Conservation (phyloP, 768 basidiomycete species). For the Antrodiella citrinella region DNA sequence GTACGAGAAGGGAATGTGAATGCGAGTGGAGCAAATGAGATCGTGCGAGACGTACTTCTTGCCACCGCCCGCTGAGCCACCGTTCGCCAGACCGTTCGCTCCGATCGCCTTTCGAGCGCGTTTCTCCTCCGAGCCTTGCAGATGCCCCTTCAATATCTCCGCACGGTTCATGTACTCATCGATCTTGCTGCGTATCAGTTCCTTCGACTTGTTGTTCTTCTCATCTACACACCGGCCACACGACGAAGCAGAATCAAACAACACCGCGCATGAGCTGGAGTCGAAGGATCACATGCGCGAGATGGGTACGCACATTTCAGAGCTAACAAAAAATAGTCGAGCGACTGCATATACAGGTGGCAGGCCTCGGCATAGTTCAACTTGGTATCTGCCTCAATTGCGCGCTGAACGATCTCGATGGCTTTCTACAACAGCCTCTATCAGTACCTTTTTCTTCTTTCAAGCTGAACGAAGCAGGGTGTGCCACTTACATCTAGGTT, state of each 20-base stretch:
- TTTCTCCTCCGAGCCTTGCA: conserved; percentile 60
- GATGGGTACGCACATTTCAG: conserved; percentile 67
- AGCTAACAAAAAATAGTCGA: conserved; percentile 98
- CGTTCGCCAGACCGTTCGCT: conserved; percentile 36
- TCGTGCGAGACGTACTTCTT: conserved; percentile 26
- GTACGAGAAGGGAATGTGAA: conserved; percentile 1
- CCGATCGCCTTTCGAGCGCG: conserved; percentile 41
- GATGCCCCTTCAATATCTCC: conserved; percentile 84
- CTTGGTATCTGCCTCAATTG: conserved; percentile 89
- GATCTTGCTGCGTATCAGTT: conserved; percentile 80
- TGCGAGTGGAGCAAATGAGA: conserved; percentile 1
- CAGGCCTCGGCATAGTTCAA: conserved; percentile 92
- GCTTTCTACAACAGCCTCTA: conserved; percentile 42
- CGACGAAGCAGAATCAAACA: background rate
- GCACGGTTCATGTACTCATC: conserved; percentile 88
- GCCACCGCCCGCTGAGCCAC: conserved; percentile 27
- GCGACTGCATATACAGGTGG: conserved; percentile 88
- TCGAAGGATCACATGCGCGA: background rate
- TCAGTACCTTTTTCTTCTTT: background rate
- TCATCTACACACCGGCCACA: conserved; percentile 44
- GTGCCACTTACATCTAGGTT: conserved; percentile 20
- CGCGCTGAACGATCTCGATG: conserved; percentile 86
- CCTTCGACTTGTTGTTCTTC: conserved; percentile 90
- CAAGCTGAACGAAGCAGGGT: background rate
- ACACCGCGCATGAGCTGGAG: background rate